Conservation (phyloP, 2,329 filamentous ascomycete species). For the Clonostachys rosea region DNA sequence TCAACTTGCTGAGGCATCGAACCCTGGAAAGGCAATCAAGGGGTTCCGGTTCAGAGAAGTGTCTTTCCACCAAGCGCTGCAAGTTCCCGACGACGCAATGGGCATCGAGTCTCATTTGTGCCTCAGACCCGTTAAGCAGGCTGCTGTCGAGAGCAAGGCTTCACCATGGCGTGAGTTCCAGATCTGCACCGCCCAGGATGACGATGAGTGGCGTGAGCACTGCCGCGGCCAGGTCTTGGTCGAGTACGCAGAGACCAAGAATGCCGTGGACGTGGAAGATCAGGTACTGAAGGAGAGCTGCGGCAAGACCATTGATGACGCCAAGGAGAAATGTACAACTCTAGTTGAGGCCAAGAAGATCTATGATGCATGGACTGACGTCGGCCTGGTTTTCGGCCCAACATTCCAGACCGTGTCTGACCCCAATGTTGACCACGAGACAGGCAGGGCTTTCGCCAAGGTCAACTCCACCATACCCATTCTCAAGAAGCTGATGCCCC, state of each 20-base stretch:
- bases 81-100: slow-evolving; percentile 1
- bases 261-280: too few species aligned
- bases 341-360: not conserved
- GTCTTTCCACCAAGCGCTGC: not conserved
- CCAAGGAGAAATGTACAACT: not conserved
- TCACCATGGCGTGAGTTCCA: slow-evolving; percentile 3
- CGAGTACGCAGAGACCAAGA: too few species aligned
- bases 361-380: slow-evolving; percentile 1
- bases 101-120: not conserved
- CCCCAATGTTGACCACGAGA: not conserved
- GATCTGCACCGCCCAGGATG: slow-evolving; percentile 3
- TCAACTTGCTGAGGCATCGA: slow-evolving; percentile 6
- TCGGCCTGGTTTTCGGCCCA: slow-evolving; percentile 5
- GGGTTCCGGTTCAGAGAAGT: not conserved
- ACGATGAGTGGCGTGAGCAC: slow-evolving; percentile 2
- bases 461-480: too few species aligned
- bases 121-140: not conserved
- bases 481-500: slow-evolving; percentile 3
- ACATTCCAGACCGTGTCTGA: slow-evolving; percentile 4
- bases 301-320: too few species aligned
- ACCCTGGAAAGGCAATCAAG: not conserved
- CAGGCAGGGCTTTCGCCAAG: not conserved
- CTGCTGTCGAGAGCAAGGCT: not conserved
- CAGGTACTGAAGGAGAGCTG: too few species aligned
- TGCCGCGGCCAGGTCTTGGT: not conserved